Evolutionary conservation across 108 stramenopile species (phyloP), one percentile per base, ranked within the genome.

Genomic region (Skeletonema menzelii): DNA sequence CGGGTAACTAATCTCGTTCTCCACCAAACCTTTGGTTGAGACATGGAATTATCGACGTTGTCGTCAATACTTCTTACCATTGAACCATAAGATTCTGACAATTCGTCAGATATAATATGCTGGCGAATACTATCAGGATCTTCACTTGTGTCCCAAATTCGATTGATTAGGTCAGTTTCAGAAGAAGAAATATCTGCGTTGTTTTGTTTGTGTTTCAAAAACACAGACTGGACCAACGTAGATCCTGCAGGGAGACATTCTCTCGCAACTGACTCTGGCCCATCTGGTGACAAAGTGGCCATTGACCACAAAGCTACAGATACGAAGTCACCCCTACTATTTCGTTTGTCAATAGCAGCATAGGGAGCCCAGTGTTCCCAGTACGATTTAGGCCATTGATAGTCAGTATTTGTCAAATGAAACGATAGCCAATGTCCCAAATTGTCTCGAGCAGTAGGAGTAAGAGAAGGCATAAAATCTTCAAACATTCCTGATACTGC

Each of bases 311-410:
- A 47, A 0, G 76, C 71, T 8, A 56, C 27, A 40, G 60, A 75
- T 12, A 89, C 77, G 49, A 89, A 87, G 19, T 84, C 83, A 12
- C 91, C 91, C 12, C 93, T 88, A 63, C 89, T 91, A 60, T 87
- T 89, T 31, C 68, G 59, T 47, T 35, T 4, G 22, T 30, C 35
- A 14, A 58, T 58, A 12, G 63, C 59, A 10, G 82, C 87, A 76
- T 87, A 85, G 8, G 88, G 82, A 44, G 88, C 83, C 90, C 89
- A 95, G 58, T 88, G 79, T 26, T 86, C 80, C 94, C 94, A 95
- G 63, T 86, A 92, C 0, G 86, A 86, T 27, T 69, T 72, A 5
- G 91, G 94, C 94, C 94, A 95, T 53, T 95, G 94, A 66, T 88
- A 91, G 34, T 88, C 88, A 7, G 94, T 92, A 67, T 95, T 92